phyloP scores from a whole-genome alignment of 2,329 filamentous ascomycete species.

The Aspergillaceae sp. region DNA sequence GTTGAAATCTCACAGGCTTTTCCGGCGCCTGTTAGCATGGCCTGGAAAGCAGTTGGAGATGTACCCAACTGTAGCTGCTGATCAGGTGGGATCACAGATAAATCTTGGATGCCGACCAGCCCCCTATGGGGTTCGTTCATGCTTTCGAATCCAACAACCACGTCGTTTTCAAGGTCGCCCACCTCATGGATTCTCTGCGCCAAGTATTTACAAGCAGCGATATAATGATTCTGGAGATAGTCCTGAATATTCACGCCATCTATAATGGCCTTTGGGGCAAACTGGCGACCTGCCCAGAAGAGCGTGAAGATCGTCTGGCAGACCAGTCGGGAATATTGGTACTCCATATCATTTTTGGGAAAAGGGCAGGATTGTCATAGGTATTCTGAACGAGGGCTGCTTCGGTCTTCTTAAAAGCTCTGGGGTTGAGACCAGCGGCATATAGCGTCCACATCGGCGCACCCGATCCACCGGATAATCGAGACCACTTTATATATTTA shows the following conservation, averaged over 20 bases:
- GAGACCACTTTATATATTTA: constrained; percentile 62
- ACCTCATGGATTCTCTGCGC: constrained; percentile 81
- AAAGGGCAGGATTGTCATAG: constrained; percentile 72
- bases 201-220: constrained; percentile 69
- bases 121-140: constrained; percentile 92
- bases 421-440: constrained; percentile 82
- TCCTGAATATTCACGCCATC: constrained; percentile 95
- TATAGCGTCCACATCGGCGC: constrained; percentile 98
- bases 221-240: constrained; percentile 79
- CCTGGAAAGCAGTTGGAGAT: constrained; percentile 88
- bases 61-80: constrained; percentile 90
- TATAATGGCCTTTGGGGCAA: constrained; percentile 92
- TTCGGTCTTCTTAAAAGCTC: constrained; percentile 75
- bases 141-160: constrained; percentile 92
- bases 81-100: constrained; percentile 72
- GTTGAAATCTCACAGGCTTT: constrained; percentile 80
- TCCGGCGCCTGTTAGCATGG: constrained; percentile 83
- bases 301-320: constrained; percentile 88
- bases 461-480: constrained; percentile 87
- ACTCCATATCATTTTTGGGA: constrained; percentile 99
- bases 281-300: constrained; percentile 84
- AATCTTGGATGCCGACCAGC: constrained; percentile 71
- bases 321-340: constrained; percentile 89
- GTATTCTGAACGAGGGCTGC: constrained; percentile 93
- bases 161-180: constrained; percentile 74